A percentile compares a stretch with the other conserved stretches of the same genome.
phyloP scores from a whole-genome alignment of 192 early-diverging fungal species.

The Backusella mclennaniae region DNA sequence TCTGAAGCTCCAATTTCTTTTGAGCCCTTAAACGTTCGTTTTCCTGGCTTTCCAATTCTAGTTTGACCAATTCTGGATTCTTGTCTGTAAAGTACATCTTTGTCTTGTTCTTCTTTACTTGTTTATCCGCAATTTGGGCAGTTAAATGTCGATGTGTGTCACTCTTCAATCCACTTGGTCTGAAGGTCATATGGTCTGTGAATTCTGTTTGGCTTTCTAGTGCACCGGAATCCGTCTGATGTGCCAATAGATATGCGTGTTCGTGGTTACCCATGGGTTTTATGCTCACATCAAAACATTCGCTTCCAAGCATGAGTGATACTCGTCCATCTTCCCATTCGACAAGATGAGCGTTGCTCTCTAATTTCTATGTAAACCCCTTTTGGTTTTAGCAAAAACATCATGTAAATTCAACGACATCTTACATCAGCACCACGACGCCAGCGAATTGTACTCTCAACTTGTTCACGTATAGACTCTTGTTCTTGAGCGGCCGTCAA shows the following conservation, averaged over 20 bases:
- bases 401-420: too few species aligned
- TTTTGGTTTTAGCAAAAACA: too few species aligned
- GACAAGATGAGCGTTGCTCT: slow-evolving; percentile 76
- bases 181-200: slow-evolving; percentile 62
- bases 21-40: slow-evolving; percentile 58
- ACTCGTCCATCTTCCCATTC: slow-evolving; percentile 75
- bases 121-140: slow-evolving; percentile 61
- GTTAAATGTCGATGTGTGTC: slow-evolving; percentile 66
- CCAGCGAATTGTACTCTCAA: too few species aligned
- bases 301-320: slow-evolving; percentile 72
- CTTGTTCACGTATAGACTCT: too few species aligned
- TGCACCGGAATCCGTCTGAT: slow-evolving; percentile 50
- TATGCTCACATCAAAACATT: slow-evolving; percentile 66
- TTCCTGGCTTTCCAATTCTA: slow-evolving; percentile 58
- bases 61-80: slow-evolving; percentile 67
- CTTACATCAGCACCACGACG: too few species aligned
- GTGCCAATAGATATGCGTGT: slow-evolving; percentile 62
- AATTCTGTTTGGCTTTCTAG: slow-evolving; percentile 69
- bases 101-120: slow-evolving; percentile 62
- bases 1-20: slow-evolving; percentile 46
- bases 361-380: slow-evolving; percentile 39
- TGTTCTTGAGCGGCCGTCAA: too few species aligned
- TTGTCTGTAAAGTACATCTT: slow-evolving; percentile 61
- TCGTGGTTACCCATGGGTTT: slow-evolving; percentile 48
- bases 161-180: slow-evolving; percentile 55